Percentiles rank a stretch among this genome's conserved stretches.
Evolutionary conservation across 2,329 filamentous ascomycete genomes (phyloP).

Genomic region (Cladophialophora bantiana): DNA sequence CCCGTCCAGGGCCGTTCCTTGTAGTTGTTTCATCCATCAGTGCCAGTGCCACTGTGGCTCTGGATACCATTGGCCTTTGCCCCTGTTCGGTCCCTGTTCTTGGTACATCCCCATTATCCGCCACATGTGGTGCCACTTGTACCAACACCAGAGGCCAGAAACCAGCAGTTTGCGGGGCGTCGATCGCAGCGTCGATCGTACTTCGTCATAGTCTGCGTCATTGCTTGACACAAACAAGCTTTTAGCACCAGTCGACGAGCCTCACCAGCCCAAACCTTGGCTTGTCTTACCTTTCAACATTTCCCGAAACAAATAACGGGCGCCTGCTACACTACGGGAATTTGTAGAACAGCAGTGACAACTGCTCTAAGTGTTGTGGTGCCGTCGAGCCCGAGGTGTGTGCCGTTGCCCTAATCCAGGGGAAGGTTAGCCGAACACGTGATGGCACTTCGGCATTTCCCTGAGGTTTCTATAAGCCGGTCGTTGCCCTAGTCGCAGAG

Average conservation of each 20-base stretch:
- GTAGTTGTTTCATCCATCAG: neutral
- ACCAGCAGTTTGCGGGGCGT: neutral
- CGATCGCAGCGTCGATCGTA: neutral
- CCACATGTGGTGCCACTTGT: neutral
- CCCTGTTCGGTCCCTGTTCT: conserved; percentile 1
- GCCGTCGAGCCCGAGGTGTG: too few relatives aligned
- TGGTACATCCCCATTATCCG: neutral
- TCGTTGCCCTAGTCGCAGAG: too few relatives aligned
- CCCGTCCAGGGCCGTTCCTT: neutral
- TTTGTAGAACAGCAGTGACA: too few relatives aligned
- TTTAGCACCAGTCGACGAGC: neutral
- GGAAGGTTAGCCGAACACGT: too few relatives aligned
- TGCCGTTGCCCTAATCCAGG: too few relatives aligned
- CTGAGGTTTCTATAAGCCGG: too few relatives aligned
- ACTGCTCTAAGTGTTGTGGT: too few relatives aligned
- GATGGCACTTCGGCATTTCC: too few relatives aligned
- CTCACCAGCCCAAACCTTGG: neutral
- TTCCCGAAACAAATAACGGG: too few relatives aligned
- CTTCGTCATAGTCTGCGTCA: neutral
- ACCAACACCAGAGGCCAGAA: neutral
- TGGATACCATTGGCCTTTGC: neutral
- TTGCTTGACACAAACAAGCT: neutral
- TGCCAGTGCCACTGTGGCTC: neutral
- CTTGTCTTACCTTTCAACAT: too few relatives aligned
- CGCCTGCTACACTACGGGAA: too few relatives aligned